Base-by-base conservation (phyloP, 768 basidiomycete species). In the Trametes sanguinea region DNA sequence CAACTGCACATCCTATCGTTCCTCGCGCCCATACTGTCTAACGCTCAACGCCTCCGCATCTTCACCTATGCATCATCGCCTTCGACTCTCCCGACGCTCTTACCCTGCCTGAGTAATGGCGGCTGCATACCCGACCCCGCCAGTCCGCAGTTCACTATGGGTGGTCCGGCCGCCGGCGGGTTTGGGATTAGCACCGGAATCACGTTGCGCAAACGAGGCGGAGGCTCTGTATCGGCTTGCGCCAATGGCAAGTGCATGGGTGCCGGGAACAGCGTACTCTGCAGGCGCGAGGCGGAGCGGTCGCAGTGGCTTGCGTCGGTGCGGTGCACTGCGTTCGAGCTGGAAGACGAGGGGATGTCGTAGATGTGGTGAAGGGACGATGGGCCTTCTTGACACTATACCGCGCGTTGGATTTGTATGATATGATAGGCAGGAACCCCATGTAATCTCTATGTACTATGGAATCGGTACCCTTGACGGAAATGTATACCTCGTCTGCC, bases 1-100 rank as follows among this genome's bases (percentile, higher is more conserved):
- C 81, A 83, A 57, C 78, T 83, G 10, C 69, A 85, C 68, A 81
- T 86, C 40, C 77, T 89, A 37, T 81, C 84, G 11, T 81, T 82
- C 66, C 72, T 87, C 22, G 82, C 85, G 4, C 86, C 86, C 14
- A 75, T 71, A 0, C 79, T 89, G 52, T 87, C 87, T 16, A 69
- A 78, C 17, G 72, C 74, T 2, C 88, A 89, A 66, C 80, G 81
- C 22, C 75, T 81, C 64, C 80, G 80, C 7, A 78, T 89, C 35
- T 80, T 77, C 63, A 70, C 68, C 33, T 88, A 81, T 60, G 86
- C 86, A 7, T 76, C 81, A 1, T 75, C 77, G 33, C 54, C 71
- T 0, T 57, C 71, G 4, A 86, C 86, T 0, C 76, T 87, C 8
- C 82, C 81, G 13, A 70, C 66, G 6, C 64, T 70, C 5, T 66